Base-by-base conservation (phyloP, 2,329 filamentous ascomycete species). In the Phaeophleospora eucalypticola region DNA sequence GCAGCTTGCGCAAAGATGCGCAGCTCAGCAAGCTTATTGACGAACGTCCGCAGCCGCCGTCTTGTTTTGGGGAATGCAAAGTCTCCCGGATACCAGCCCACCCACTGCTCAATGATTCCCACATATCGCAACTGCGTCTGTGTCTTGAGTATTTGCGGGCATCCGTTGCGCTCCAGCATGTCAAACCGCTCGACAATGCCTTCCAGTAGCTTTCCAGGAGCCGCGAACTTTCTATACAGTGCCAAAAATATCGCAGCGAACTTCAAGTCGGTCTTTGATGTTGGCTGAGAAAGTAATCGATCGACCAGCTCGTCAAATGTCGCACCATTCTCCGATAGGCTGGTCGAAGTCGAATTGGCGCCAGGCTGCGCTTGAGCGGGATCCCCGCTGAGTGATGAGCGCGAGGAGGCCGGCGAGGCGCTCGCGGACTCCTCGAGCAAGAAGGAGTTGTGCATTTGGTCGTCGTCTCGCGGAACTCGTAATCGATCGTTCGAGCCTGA, bases 161-260 rank as follows among this genome's bases (percentile, higher is more conserved):
- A 75, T 54, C 79, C 82, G 50, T 86, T 83, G 36, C 82, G 80
- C 59, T 82, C 81, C 18, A 86, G 72, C 14, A 73, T 76, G 55
- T 95, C 86, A 50, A 95, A 81, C 33, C 86, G 83, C 48, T 83
- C 77, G 34, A 95, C 75, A 36, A 97, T 86, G 6, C 87, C 83
- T 34, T 83, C 79, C 43, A 97, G 81, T 3, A 98, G 76, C 54
- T 85, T 79, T 8, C 80, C 78, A 0, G 93, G 93, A 2, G 90
- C 81, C 3, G 89, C 86, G 64, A 98, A 97, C 66, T 93, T 94
- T 52, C 93, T 85, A 68, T 97, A 97, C 12, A 97, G 74, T 54
- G 91, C 95, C 21, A 97, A 75, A 61, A 97, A 97, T 15, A 95
- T 83, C 36, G 89, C 82, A 1, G 81, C 80, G 63, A 96, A 98